Percentiles rank a stretch among this genome's conserved stretches.
phyloP scores from a whole-genome alignment of 768 basidiomycete species.

The Amanita muscaria region DNA sequence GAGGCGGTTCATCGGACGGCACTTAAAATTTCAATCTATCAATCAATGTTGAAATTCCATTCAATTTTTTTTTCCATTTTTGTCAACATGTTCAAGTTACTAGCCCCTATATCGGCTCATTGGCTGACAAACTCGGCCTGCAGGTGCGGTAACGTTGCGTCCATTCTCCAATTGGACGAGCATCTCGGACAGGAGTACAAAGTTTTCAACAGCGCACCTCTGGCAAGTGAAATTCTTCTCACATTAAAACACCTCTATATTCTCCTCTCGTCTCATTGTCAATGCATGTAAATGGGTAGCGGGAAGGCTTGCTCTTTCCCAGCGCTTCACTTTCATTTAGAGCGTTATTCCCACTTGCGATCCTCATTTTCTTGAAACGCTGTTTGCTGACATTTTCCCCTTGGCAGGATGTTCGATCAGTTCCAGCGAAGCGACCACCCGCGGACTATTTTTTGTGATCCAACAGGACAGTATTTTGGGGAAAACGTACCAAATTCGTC shows the following conservation, averaged over 20 bases:
- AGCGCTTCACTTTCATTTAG: not conserved
- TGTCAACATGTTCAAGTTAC: not conserved
- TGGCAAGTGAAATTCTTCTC: conserved; percentile 40
- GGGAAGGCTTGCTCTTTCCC: conserved; percentile 2
- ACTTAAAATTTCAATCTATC: too few species aligned
- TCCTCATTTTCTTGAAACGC: conserved; percentile 7
- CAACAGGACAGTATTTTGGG: not conserved
- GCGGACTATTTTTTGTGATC: conserved; percentile 80
- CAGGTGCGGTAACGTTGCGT: conserved; percentile 94
- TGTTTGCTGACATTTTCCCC: conserved; percentile 5
- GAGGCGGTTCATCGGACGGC: too few species aligned
- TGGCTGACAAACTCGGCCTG: conserved; percentile 1
- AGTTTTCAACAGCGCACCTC: conserved; percentile 85
- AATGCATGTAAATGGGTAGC: not conserved
- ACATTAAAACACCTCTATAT: not conserved
- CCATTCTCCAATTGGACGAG: conserved; percentile 91
- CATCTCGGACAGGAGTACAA: conserved; percentile 91
- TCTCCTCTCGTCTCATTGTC: conserved; percentile 8
- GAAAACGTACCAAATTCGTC: not conserved
- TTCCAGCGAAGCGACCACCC: conserved; percentile 77
- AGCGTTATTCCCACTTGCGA: conserved; percentile 2
- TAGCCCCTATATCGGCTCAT: conserved; percentile 2
- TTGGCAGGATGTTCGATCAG: conserved; percentile 65
- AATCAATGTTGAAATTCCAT: too few species aligned
- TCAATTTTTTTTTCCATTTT: not conserved